phyloP scores from a whole-genome alignment of 768 basidiomycete genomes.

The Auriscalpium orientale region DNA sequence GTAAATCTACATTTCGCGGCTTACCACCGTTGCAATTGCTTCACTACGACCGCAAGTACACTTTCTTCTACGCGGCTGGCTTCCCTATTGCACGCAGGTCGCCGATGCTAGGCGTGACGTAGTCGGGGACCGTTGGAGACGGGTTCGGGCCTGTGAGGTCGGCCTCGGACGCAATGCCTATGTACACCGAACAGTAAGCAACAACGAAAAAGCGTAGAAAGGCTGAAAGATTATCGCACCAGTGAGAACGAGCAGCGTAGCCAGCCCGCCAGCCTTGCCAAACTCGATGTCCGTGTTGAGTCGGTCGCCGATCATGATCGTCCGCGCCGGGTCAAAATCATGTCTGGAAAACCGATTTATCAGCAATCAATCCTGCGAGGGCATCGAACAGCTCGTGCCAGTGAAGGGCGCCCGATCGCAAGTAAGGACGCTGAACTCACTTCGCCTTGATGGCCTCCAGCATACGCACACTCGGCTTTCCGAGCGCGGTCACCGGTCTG shows the following conservation, averaged over 20 bases:
- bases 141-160: constrained; percentile 70
- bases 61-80: too few species aligned
- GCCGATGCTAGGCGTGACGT: constrained; percentile 29
- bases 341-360: constrained; percentile 41
- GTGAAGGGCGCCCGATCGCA: too few species aligned
- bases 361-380: too few species aligned
- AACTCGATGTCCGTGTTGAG: constrained; percentile 95
- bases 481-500: constrained; percentile 68
- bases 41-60: too few species aligned
- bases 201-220: too few species aligned
- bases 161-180: constrained; percentile 68
- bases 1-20: too few species aligned
- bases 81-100: too few species aligned
- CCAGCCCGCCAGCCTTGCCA: constrained; percentile 76
- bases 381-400: too few species aligned
- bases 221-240: constrained; percentile 35
- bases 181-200: too few species aligned
- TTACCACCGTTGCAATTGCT: too few species aligned
- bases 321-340: constrained; percentile 74
- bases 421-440: constrained; percentile 27
- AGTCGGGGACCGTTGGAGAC: constrained; percentile 70
- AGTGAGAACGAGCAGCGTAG: constrained; percentile 89
- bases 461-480: constrained; percentile 90
- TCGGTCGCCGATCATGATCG: constrained; percentile 95
- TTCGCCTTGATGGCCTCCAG: constrained; percentile 84